These are phyloP conservation scores for Platanus orientalis DNA, from an alignment of 164 flowering plant genomes.

Conservation along the genomic window DNA sequence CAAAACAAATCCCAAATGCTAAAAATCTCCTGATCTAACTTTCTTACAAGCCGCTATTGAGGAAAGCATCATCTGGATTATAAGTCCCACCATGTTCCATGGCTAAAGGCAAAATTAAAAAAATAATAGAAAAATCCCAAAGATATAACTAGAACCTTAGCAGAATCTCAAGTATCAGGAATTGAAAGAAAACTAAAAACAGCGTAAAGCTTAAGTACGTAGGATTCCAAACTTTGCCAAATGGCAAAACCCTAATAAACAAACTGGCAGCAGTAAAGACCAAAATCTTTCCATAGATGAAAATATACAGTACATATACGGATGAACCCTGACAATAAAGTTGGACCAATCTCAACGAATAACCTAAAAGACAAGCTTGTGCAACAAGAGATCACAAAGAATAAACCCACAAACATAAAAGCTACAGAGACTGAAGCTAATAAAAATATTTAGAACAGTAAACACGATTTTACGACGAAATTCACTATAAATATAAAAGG, in stretches of 20 bases:
- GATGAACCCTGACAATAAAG: background rate
- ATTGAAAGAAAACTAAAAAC: background rate
- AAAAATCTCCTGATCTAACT: background rate
- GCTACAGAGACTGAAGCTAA: background rate
- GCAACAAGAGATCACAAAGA: background rate
- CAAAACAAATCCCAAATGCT: background rate
- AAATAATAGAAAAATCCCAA: too few species aligned
- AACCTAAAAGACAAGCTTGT: background rate
- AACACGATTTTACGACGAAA: background rate
- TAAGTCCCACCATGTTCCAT: background rate
- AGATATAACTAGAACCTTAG: background rate
- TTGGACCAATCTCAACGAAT: background rate
- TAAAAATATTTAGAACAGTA: too few species aligned
- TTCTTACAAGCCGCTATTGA: background rate
- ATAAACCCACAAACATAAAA: background rate
- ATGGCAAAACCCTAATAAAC: slow-evolving; percentile 5
- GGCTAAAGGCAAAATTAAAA: too few species aligned
- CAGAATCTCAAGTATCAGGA: background rate
- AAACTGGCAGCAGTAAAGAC: background rate
- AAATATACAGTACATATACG: too few species aligned
- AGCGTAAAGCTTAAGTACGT: background rate
- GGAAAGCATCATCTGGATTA: background rate
- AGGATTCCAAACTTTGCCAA: background rate
- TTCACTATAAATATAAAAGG: background rate
- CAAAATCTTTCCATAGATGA: background rate